phyloP scores from a whole-genome alignment of 1,139 yeast genomes.

The Magnusiomyces suaveolens region DNA sequence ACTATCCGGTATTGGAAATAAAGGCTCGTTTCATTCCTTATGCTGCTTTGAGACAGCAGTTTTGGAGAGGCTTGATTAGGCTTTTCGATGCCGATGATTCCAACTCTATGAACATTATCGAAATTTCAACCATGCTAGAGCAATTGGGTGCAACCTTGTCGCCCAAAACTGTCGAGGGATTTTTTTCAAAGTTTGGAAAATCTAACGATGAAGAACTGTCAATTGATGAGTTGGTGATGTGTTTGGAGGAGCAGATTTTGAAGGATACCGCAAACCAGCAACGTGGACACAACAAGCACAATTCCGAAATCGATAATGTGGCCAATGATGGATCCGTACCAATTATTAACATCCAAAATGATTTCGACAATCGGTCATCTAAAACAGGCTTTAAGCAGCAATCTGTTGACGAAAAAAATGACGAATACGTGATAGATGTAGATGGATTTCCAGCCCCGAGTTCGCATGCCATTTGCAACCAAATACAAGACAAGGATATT shows the following conservation, averaged over 20 bases:
- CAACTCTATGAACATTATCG: slow-evolving; percentile 43
- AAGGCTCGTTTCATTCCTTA: slow-evolving; percentile 64
- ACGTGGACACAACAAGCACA: no score
- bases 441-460: background rate
- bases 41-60: slow-evolving; percentile 49
- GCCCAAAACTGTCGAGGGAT: slow-evolving; percentile 38
- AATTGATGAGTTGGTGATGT: slow-evolving; percentile 48
- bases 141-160: slow-evolving; percentile 52
- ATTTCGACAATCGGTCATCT: no score
- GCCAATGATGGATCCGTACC: no score
- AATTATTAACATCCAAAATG: no score
- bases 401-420: background rate
- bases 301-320: no score
- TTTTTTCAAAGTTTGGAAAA: slow-evolving; percentile 39
- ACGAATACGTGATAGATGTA: background rate
- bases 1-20: slow-evolving; percentile 48
- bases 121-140: slow-evolving; percentile 50
- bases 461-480: background rate
- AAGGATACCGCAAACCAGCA: slow-evolving; percentile 23
- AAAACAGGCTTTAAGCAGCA: background rate
- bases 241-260: slow-evolving; percentile 38
- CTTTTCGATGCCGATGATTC: slow-evolving; percentile 44
- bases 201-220: slow-evolving; percentile 44
- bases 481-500: background rate
- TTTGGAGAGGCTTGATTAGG: slow-evolving; percentile 58